Evolutionary conservation across 2,329 filamentous ascomycete species (phyloP).

Genomic region (Aspergillus neoniger): DNA sequence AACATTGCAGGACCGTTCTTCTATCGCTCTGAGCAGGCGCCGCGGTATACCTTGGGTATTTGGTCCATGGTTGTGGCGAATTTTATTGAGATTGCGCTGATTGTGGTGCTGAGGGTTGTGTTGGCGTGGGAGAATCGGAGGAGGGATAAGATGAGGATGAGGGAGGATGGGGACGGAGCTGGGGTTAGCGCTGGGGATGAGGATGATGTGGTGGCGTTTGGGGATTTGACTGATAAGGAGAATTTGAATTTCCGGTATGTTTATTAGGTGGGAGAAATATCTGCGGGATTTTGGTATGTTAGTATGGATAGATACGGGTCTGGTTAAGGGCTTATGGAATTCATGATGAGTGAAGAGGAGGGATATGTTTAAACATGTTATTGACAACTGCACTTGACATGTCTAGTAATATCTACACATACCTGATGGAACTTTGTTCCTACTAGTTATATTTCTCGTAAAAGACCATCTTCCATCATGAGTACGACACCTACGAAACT

Average conservation of each 20-base stretch:
- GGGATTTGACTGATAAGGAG: slow-evolving; percentile 52
- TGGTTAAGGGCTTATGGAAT: too few relatives aligned
- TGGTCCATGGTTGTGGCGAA: slow-evolving; percentile 23
- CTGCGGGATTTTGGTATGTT: too few relatives aligned
- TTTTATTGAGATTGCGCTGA: slow-evolving; percentile 2
- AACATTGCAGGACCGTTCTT: slow-evolving; percentile 34
- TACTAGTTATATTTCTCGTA: too few relatives aligned
- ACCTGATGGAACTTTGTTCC: too few relatives aligned
- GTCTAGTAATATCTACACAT: too few relatives aligned
- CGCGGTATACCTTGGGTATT: slow-evolving; percentile 26
- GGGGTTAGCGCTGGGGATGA: slow-evolving; percentile 28
- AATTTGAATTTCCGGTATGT: slow-evolving; percentile 42
- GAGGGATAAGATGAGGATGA: background rate
- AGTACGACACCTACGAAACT: too few relatives aligned
- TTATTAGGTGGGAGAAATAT: slow-evolving; percentile 14
- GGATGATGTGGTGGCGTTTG: slow-evolving; percentile 43
- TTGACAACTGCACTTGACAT: too few relatives aligned
- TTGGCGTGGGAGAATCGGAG: slow-evolving; percentile 7
- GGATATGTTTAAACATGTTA: too few relatives aligned
- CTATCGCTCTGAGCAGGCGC: slow-evolving; percentile 29
- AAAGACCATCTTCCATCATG: too few relatives aligned
- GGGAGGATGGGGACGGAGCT: slow-evolving; percentile 8
- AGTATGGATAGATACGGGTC: too few relatives aligned
- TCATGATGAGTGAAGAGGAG: too few relatives aligned
- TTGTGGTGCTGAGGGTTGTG: background rate